phyloP scores from a whole-genome alignment of 345 rosid species.

The Acer saccharum region DNA sequence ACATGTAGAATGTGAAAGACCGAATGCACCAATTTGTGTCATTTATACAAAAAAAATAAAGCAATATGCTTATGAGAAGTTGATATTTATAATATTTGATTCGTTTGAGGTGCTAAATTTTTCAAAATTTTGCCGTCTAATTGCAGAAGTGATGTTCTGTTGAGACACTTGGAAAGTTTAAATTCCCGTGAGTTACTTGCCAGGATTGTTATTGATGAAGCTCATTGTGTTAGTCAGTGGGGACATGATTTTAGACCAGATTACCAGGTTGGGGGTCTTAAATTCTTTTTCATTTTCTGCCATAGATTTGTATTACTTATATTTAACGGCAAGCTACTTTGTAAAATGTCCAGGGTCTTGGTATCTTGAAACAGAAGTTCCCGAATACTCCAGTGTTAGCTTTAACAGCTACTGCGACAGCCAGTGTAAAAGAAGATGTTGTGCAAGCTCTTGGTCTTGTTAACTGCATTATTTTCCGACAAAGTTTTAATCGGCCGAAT shows the following conservation, averaged over 20 bases:
- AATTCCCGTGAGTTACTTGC: constrained; percentile 79
- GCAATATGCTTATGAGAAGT: neutral
- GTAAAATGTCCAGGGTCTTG: constrained; percentile 73
- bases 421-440: constrained; percentile 99
- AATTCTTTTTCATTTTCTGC: constrained; percentile 17
- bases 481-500: constrained; percentile 98
- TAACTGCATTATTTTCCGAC: constrained; percentile 93
- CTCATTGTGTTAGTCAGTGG: constrained; percentile 99
- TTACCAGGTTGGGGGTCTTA: constrained; percentile 72
- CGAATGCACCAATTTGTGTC: neutral
- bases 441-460: constrained; percentile 98
- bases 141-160: constrained; percentile 89
- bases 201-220: constrained; percentile 98
- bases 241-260: constrained; percentile 99
- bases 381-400: constrained; percentile 90
- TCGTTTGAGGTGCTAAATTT: constrained; percentile 16
- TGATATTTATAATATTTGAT: constrained; percentile 7
- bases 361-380: constrained; percentile 91
- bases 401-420: constrained; percentile 98
- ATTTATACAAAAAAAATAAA: neutral
- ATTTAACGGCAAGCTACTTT: constrained; percentile 23
- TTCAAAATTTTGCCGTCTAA: constrained; percentile 23
- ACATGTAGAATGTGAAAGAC: neutral
- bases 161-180: constrained; percentile 80
- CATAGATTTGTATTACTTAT: constrained; percentile 10